Evolutionary conservation across 1,284 basidiomycete species (phyloP).

Genomic region (Vanrija sp.): DNA sequence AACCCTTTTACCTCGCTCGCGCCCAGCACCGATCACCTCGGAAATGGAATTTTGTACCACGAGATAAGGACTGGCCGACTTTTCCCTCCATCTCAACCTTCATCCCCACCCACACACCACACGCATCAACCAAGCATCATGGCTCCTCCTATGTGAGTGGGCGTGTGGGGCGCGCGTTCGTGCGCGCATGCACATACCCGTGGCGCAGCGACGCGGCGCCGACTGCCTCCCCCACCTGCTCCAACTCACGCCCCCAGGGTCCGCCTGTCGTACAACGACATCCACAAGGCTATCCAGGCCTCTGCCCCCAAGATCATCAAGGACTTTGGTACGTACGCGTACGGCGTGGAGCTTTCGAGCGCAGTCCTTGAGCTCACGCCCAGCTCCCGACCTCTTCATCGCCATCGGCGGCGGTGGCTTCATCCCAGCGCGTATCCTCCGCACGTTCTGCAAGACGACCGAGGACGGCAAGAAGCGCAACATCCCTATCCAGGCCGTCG

Average conservation of each 20-base stretch:
- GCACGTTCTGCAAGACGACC: slow-evolving; percentile 77
- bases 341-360: neutral
- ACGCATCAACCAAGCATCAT: neutral
- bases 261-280: slow-evolving; percentile 49
- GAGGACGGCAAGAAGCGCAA: slow-evolving; percentile 62
- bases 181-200: no score
- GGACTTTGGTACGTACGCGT: slow-evolving; percentile 41
- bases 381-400: slow-evolving; percentile 42
- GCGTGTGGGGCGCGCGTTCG: neutral
- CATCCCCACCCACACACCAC: neutral
- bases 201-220: neutral
- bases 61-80: no score
- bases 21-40: no score
- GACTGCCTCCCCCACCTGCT: neutral
- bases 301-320: slow-evolving; percentile 44
- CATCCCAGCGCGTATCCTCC: slow-evolving; percentile 88
- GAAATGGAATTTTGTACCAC: no score
- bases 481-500: slow-evolving; percentile 84
- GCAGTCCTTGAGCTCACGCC: neutral
- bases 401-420: slow-evolving; percentile 64
- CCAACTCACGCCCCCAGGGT: slow-evolving; percentile 5
- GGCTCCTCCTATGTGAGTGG: slow-evolving; percentile 10
- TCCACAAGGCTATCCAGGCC: slow-evolving; percentile 45
- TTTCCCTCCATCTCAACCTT: no score
- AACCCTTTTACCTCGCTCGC: neutral